Base-by-base conservation (phyloP, 1,139 yeast genomes). In the Saccharomycopsis hybrid region DNA sequence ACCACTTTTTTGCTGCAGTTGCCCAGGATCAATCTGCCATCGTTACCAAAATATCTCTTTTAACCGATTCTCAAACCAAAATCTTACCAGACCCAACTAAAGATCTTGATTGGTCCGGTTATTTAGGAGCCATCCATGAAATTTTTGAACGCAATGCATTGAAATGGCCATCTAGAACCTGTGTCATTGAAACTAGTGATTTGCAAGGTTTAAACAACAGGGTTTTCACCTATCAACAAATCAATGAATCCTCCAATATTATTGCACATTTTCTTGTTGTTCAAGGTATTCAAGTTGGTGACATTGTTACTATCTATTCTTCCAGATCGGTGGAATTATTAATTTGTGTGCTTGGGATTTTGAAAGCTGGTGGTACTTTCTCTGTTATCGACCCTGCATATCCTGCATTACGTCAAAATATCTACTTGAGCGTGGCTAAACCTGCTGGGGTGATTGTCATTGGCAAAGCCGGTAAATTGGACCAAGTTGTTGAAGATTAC, bases 331-430 rank as follows among this genome's bases (percentile, higher is more conserved):
- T 92, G 9, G 99, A 92, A 64, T 74, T 92, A 58, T 88, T 92
- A 78, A 86, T 92, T 46, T 95, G 97, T 4, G 97, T 92, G 18
- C 84, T 92, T 88, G 99, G 97, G 66, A 96, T 88, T 37, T 76
- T 92, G 62, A 92, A 92, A 69, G 97, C 98, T 1, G 99, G 99
- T 58, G 98, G 96, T 18, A 90, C 98, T 0, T 92, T 92, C 65
- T 90, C 97, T 4, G 99, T 94, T 30, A 92, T 92, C 58, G 99
- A 92, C 63, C 98, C 98, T 4, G 97, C 98, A 2, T 92, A 92
- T 65, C 99, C 99, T 41, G 96, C 98, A 27, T 95, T 95, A 5
- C 81, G 99, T 68, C 99, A 92, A 67, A 92, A 87, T 59, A 80
- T 92, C 56, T 92, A 92, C 65, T 75, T 92, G 55, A 80, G 85